Conservation (phyloP, 345 rosid genomes). For the Angophora floribunda region DNA sequence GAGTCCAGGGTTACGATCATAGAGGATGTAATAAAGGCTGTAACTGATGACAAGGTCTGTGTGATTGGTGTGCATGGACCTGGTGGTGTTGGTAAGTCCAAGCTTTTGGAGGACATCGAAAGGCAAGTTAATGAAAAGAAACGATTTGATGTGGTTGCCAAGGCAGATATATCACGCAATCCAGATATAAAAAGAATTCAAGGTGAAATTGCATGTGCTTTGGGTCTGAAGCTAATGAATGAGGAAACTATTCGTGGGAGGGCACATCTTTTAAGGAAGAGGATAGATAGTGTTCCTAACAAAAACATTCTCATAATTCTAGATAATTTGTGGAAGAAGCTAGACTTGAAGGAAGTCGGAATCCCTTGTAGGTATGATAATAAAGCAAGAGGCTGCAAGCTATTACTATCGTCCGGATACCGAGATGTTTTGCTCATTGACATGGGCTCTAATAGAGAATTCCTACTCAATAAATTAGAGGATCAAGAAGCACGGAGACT, state of each 20-base stretch:
- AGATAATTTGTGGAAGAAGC: constrained; percentile 12
- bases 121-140: fast-evolving
- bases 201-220: fast-evolving
- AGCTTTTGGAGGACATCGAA: not conserved
- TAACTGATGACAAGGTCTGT: fast-evolving
- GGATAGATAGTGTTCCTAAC: not conserved
- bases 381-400: not conserved
- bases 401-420: fast-evolving
- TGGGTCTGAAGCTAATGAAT: fast-evolving
- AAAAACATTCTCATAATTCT: constrained; percentile 12
- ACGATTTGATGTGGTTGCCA: fast-evolving
- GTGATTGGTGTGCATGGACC: not conserved
- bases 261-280: not conserved
- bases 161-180: not conserved
- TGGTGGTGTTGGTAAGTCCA: not conserved
- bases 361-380: fast-evolving
- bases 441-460: fast-evolving
- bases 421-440: fast-evolving
- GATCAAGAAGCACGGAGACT: not conserved
- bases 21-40: not conserved
- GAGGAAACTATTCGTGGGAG: not conserved
- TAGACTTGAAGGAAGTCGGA: constrained; percentile 7
- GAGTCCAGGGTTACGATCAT: fast-evolving
- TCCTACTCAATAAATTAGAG: fast-evolving
- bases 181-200: not conserved